These are phyloP conservation scores for Penicillium glabrum DNA, from an alignment of 2,329 filamentous ascomycete genomes.

Conservation along the genomic window DNA sequence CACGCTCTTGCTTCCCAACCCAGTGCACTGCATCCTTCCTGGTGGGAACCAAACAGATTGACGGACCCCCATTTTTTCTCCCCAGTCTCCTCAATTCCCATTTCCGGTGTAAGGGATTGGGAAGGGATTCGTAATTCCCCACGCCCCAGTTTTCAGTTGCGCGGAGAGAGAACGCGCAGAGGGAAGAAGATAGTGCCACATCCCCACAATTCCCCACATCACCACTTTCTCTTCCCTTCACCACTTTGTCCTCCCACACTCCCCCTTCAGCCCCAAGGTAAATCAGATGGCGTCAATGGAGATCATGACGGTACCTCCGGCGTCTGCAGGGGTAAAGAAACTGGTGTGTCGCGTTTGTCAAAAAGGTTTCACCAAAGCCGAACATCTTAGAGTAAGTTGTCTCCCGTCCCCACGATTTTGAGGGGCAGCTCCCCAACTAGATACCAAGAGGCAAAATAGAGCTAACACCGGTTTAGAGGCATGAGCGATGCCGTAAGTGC, in stretches of 20 bases:
- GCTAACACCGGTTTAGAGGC: conserved; percentile 33
- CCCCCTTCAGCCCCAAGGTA: not conserved
- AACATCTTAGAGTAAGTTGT: conserved; percentile 39
- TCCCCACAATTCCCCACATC: conserved; percentile 27
- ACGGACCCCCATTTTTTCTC: not conserved
- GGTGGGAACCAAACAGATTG: not conserved
- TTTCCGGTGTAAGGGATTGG: not conserved
- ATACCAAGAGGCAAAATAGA: not conserved
- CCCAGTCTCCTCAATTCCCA: not conserved
- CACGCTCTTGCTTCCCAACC: not conserved
- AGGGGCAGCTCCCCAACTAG: conserved; percentile 4
- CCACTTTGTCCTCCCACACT: not conserved
- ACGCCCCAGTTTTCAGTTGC: not conserved
- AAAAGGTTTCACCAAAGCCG: conserved; percentile 44
- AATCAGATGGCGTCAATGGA: conserved; percentile 7
- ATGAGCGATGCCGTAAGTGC: conserved; percentile 44
- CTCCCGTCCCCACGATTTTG: conserved; percentile 12
- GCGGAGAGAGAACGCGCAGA: not conserved
- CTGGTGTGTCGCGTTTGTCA: conserved; percentile 42
- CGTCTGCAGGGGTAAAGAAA: conserved; percentile 24
- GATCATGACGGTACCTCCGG: conserved; percentile 8
- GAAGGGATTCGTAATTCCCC: not conserved
- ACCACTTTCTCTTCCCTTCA: conserved; percentile 1
- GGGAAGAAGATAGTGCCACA: conserved; percentile 15
- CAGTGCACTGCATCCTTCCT: not conserved